phyloP scores from a whole-genome alignment of 208 protist species.

The Giardia duodenalis region DNA sequence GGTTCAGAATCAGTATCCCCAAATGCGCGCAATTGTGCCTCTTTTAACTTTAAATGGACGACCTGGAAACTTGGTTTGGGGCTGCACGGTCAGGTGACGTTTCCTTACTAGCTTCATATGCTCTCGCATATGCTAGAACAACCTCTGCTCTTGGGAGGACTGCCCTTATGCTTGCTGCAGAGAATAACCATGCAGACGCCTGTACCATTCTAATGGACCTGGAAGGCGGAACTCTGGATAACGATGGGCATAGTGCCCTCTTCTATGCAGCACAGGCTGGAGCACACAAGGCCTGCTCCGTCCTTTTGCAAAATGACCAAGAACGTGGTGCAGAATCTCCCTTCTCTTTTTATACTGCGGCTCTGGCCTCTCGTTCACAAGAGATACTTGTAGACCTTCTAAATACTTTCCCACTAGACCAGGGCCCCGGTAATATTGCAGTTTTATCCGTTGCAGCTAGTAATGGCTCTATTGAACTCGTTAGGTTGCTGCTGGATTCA shows the following conservation, averaged over 20 bases:
- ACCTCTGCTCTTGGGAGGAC: background rate
- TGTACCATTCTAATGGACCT: background rate
- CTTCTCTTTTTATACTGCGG: background rate
- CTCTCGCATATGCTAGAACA: background rate
- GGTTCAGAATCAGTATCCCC: too few relatives aligned
- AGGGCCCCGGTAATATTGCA: background rate
- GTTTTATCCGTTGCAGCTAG: too few relatives aligned
- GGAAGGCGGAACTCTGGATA: background rate
- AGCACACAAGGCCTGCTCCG: background rate
- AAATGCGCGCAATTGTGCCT: too few relatives aligned
- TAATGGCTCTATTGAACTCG: too few relatives aligned
- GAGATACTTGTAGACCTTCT: background rate
- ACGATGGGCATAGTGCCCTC: background rate
- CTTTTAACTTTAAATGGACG: too few relatives aligned
- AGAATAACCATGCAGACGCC: background rate
- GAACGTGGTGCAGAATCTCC: background rate
- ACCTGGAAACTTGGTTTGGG: too few relatives aligned
- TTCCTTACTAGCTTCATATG: background rate
- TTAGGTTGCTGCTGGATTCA: too few relatives aligned
- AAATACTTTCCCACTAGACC: background rate
- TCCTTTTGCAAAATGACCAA: background rate
- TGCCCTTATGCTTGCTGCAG: background rate
- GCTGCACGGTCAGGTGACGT: background rate
- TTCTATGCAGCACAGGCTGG: background rate
- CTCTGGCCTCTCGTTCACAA: background rate